phyloP scores from a whole-genome alignment of 179 eudicot genomes.

The Beta lomatogona region DNA sequence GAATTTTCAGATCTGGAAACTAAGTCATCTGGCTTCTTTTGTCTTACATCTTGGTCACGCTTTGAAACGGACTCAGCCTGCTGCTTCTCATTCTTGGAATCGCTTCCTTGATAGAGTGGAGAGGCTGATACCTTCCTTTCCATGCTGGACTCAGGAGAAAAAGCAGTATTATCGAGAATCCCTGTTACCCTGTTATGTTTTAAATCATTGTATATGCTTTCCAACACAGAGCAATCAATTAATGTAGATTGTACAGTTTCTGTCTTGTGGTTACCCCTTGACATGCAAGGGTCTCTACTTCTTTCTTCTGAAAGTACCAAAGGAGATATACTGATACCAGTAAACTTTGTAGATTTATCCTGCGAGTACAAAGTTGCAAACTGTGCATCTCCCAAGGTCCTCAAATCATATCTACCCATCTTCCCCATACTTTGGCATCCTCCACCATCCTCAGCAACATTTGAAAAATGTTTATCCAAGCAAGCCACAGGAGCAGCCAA shows the following conservation, averaged over 20 bases:
- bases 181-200: conserved; percentile 24
- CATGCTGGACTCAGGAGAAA: conserved; percentile 30
- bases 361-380: conserved; percentile 22
- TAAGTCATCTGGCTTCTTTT: conserved; percentile 26
- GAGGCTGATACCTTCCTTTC: conserved; percentile 34
- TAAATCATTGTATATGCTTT: conserved; percentile 33
- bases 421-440: conserved; percentile 21
- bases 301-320: conserved; percentile 35
- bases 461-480: conserved; percentile 42
- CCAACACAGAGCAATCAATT: conserved; percentile 39
- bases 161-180: conserved; percentile 21
- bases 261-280: conserved; percentile 27
- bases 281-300: conserved; percentile 22
- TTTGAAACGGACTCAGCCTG: conserved; percentile 22
- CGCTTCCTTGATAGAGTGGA: conserved; percentile 26
- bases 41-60: conserved; percentile 22
- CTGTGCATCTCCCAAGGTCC: conserved; percentile 22
- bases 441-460: conserved; percentile 30
- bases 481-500: conserved; percentile 48
- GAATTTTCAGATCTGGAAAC: conserved; percentile 25
- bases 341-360: conserved; percentile 23
- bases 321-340: conserved; percentile 36
- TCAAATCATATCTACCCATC: conserved; percentile 22
- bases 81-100: conserved; percentile 19
- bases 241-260: conserved; percentile 28